These are phyloP conservation scores for Verticillium isaacii DNA, from an alignment of 2,329 filamentous ascomycete genomes.

Conservation along the genomic window DNA sequence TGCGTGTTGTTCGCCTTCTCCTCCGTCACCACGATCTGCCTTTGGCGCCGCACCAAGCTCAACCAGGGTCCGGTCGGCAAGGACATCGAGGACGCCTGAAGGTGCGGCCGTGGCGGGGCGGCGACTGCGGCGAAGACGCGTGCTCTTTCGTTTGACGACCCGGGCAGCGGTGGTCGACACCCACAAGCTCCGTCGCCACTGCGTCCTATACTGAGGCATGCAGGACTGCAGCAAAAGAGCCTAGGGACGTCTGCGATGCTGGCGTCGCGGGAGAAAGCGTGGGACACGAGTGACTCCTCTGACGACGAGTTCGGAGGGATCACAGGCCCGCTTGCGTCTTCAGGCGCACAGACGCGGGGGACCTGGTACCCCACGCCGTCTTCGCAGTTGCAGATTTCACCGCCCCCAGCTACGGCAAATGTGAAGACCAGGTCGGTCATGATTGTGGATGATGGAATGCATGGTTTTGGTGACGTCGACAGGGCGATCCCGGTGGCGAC, in stretches of 20 bases:
- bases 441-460: conserved; percentile 1
- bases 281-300: conserved; percentile 22
- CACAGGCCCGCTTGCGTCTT: conserved; percentile 9
- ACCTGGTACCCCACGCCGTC: neutral
- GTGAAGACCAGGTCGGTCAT: conserved; percentile 6
- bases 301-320: conserved; percentile 15
- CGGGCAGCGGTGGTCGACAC: neutral
- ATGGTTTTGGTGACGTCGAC: neutral
- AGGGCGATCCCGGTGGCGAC: conserved; percentile 11
- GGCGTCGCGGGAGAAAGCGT: conserved; percentile 21
- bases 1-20: conserved; percentile 67
- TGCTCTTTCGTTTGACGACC: conserved; percentile 5
- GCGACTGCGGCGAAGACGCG: conserved; percentile 12
- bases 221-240: conserved; percentile 16
- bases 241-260: conserved; percentile 31
- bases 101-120: conserved; percentile 38
- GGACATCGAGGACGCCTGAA: conserved; percentile 41
- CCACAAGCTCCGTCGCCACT: neutral
- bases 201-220: neutral
- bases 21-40: conserved; percentile 49
- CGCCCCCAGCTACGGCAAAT: conserved; percentile 29
- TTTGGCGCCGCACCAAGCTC: conserved; percentile 57
- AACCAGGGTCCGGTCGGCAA: conserved; percentile 28
- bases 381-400: conserved; percentile 11
- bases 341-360: conserved; percentile 12